Conservation (phyloP, 257 asterid genomes). For the Handroanthus guayacan region DNA sequence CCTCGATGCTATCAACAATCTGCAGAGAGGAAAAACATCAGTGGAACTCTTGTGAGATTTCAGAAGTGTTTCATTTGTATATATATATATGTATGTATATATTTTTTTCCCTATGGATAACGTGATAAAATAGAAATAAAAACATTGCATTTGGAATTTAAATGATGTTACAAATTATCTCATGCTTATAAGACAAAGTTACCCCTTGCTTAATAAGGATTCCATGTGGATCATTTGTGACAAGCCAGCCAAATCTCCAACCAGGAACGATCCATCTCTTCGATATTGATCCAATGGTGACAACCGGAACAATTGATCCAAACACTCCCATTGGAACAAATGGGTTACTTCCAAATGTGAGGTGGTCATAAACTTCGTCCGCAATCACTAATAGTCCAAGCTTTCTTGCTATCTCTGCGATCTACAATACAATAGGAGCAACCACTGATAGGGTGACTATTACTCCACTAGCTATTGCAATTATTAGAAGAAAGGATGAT, state of each 20-base stretch:
- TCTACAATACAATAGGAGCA: conserved; percentile 43
- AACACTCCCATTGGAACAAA: conserved; percentile 91
- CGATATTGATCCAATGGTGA: conserved; percentile 80
- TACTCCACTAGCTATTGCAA: too few species aligned
- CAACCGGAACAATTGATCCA: conserved; percentile 71
- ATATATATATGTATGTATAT: too few species aligned
- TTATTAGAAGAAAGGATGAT: too few species aligned
- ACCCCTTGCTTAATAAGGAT: conserved; percentile 77
- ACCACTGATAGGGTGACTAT: not conserved
- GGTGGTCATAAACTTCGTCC: conserved; percentile 85
- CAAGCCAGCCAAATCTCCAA: conserved; percentile 91
- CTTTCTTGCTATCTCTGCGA: conserved; percentile 80
- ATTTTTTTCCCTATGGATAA: too few species aligned
- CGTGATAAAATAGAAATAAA: too few species aligned
- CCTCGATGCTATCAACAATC: conserved; percentile 74
- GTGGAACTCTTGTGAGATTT: too few species aligned
- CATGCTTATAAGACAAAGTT: conserved; percentile 20
- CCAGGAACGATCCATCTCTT: conserved; percentile 94
- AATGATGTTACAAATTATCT: too few species aligned
- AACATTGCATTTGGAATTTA: too few species aligned
- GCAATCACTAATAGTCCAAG: conserved; percentile 83
- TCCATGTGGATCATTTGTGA: conserved; percentile 65
- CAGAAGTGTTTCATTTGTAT: too few species aligned
- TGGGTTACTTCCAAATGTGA: conserved; percentile 71
- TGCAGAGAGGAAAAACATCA: conserved; percentile 39